Percentiles rank a stretch among this genome's conserved stretches.
These are phyloP conservation scores for Cyclanthera cordifolia DNA, from an alignment of 306 rosid species.

Conservation along the genomic window DNA sequence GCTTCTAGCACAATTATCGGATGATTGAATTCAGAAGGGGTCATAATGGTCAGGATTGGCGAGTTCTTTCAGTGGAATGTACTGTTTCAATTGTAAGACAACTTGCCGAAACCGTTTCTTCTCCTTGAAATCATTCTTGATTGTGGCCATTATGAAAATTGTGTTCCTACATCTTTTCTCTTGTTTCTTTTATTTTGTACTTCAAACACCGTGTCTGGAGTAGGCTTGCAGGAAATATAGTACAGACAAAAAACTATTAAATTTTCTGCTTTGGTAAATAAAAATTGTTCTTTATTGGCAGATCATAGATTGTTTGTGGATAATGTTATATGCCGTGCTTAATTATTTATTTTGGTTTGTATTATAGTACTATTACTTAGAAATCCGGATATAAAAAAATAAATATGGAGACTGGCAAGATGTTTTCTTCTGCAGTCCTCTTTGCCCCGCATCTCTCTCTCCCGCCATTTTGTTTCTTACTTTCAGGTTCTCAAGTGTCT, in stretches of 20 bases:
- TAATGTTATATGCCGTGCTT: neutral
- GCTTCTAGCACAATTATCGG: conserved; percentile 61
- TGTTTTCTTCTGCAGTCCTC: conserved; percentile 3
- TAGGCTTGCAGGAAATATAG: conserved; percentile 27
- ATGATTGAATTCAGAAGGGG: conserved; percentile 56
- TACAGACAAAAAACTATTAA: conserved; percentile 16
- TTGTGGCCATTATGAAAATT: conserved; percentile 26
- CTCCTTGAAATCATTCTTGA: conserved; percentile 50
- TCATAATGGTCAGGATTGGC: conserved; percentile 60
- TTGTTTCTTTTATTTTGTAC: conserved; percentile 32
- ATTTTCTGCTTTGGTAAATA: conserved; percentile 7
- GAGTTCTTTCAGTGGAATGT: conserved; percentile 79
- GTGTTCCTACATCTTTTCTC: conserved; percentile 7
- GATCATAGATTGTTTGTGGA: conserved; percentile 15
- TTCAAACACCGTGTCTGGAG: conserved; percentile 34
- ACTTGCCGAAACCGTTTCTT: conserved; percentile 77
- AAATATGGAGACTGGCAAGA: conserved; percentile 6
- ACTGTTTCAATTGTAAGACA: conserved; percentile 99
- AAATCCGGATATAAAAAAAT: no score
- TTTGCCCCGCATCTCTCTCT: conserved; percentile 13
- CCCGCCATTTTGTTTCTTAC: conserved; percentile 23
- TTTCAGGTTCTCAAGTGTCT: conserved; percentile 62
- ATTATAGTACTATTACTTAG: neutral
- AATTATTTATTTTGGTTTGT: neutral
- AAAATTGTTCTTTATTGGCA: conserved; percentile 8